phyloP scores from a whole-genome alignment of 805 yeast species.

The Ogataea nitratoaversa region DNA sequence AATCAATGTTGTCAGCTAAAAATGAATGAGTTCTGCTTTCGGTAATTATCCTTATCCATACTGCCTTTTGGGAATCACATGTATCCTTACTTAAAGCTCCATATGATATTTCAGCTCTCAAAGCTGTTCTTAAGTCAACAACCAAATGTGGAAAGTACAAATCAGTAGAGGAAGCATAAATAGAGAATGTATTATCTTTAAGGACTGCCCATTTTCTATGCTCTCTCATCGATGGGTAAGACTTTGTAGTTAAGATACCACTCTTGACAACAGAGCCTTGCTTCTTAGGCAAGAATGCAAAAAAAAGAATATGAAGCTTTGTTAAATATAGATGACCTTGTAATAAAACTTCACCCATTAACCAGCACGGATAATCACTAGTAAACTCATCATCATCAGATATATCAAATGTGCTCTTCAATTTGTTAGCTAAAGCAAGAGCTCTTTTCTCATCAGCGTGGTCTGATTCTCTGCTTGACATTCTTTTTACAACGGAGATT shows the following conservation, averaged over 20 bases:
- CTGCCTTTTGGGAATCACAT: slow-evolving; percentile 23
- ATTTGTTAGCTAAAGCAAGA: slow-evolving; percentile 31
- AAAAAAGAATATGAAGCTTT: slow-evolving; percentile 56
- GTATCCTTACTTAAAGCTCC: slow-evolving; percentile 6
- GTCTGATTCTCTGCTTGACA: slow-evolving; percentile 19
- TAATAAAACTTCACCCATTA: slow-evolving; percentile 72
- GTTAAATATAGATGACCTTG: slow-evolving; percentile 87
- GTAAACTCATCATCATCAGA: slow-evolving; percentile 50
- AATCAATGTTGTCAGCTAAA: slow-evolving; percentile 64
- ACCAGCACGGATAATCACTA: slow-evolving; percentile 73
- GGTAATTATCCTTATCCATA: slow-evolving; percentile 58
- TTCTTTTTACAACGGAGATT: slow-evolving; percentile 27
- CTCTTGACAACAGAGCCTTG: slow-evolving; percentile 40
- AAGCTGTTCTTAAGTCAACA: slow-evolving; percentile 64
- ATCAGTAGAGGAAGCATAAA: slow-evolving; percentile 70
- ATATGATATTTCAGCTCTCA: slow-evolving; percentile 49
- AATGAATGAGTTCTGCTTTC: slow-evolving; percentile 57
- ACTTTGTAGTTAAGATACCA: slow-evolving; percentile 47
- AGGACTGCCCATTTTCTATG: slow-evolving; percentile 78
- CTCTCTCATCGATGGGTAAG: slow-evolving; percentile 33
- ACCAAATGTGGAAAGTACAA: slow-evolving; percentile 79
- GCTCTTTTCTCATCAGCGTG: slow-evolving; percentile 28
- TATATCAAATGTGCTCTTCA: slow-evolving; percentile 39
- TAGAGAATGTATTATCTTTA: slow-evolving; percentile 60
- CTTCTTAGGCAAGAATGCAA: slow-evolving; percentile 69